Base-by-base conservation (phyloP, 768 basidiomycete species). In the Leccinellum rugosiceps region DNA sequence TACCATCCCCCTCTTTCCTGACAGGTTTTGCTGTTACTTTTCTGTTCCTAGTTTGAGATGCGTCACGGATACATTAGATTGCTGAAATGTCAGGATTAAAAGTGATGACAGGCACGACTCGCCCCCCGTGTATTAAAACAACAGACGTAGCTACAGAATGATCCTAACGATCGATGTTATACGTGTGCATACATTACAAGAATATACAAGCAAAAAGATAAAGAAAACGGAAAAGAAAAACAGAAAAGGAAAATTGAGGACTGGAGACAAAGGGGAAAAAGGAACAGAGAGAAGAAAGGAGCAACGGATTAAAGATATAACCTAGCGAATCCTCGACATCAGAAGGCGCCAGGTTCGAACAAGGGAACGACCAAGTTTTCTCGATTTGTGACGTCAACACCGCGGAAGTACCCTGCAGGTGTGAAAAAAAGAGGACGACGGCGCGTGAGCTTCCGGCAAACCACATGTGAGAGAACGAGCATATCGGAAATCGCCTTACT, bases 381-480 rank as follows among this genome's bases (percentile, higher is more conserved):
- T 38, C 73, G 63, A 56, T 70, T 69, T 6, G 64, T 68, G 28
- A 72, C 69, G 62, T 72, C 71, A 11, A 72, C 54, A 32, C 71
- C 69, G 35, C 71, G 71, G 64, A 72, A 72, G 57, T 72, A 72
- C 30, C 71, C 71, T 38, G 38, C 38, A 38, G 9, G 38, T 38
- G 38, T 38, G 38, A 38, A 38, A 38, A 38, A 32, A 32, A 32
- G 7, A n/a, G n/a, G 38, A n/a, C 38, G 10, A 38, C 9, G 38
- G 38, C 4, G 38, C 38, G n/a, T 38, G 17, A 38, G 38, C n/a
- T n/a, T 38, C 38, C 35, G 35, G 35, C 17, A 17, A 17, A 9
- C 17, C 9, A 38, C 58, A 28, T 9, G 30, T 50, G 54, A 21
- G 41, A 53, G 21, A 21, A 54, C 30, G 43, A 25, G 50, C 46